Evolutionary conservation across 805 yeast species (phyloP).

Genomic region (Myxozyma kluyveri): DNA sequence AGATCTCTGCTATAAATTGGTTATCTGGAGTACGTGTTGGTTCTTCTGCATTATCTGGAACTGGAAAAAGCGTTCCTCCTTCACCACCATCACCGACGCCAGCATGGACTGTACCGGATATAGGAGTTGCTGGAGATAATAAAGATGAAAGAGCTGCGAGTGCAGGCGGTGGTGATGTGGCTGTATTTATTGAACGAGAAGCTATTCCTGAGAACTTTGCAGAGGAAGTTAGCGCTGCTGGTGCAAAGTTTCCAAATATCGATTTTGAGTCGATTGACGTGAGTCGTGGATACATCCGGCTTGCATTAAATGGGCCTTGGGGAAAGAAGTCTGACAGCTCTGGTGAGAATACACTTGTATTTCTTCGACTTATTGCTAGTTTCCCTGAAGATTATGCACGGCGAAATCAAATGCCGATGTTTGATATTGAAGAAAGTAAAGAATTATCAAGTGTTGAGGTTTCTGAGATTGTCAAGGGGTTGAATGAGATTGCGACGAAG

Average conservation of each 20-base stretch:
- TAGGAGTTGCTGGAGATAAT: neutral
- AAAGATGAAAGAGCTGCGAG: neutral
- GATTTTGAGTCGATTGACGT: slow-evolving; percentile 85
- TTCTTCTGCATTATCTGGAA: slow-evolving; percentile 42
- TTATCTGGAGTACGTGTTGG: slow-evolving; percentile 87
- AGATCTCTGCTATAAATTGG: slow-evolving; percentile 78
- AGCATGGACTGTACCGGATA: neutral
- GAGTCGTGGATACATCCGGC: slow-evolving; percentile 71
- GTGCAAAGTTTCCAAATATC: slow-evolving; percentile 83
- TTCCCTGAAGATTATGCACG: slow-evolving; percentile 76
- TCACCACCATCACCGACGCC: slow-evolving; percentile 5
- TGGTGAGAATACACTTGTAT: slow-evolving; percentile 48
- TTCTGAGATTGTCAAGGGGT: slow-evolving; percentile 49
- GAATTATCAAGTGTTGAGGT: slow-evolving; percentile 54
- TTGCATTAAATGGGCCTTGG: slow-evolving; percentile 84
- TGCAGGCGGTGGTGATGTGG: slow-evolving; percentile 16
- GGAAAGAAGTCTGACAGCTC: slow-evolving; percentile 33
- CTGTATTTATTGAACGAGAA: slow-evolving; percentile 28
- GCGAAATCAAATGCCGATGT: slow-evolving; percentile 45
- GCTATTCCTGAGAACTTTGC: slow-evolving; percentile 63
- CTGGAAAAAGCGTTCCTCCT: slow-evolving; percentile 9
- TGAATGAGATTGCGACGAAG: slow-evolving; percentile 55
- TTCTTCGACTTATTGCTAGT: slow-evolving; percentile 64
- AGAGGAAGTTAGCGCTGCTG: slow-evolving; percentile 85
- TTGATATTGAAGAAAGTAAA: slow-evolving; percentile 75